Evolutionary conservation across 2,329 filamentous ascomycete genomes (phyloP).

Genomic region (Aspergillus aculeatus): DNA sequence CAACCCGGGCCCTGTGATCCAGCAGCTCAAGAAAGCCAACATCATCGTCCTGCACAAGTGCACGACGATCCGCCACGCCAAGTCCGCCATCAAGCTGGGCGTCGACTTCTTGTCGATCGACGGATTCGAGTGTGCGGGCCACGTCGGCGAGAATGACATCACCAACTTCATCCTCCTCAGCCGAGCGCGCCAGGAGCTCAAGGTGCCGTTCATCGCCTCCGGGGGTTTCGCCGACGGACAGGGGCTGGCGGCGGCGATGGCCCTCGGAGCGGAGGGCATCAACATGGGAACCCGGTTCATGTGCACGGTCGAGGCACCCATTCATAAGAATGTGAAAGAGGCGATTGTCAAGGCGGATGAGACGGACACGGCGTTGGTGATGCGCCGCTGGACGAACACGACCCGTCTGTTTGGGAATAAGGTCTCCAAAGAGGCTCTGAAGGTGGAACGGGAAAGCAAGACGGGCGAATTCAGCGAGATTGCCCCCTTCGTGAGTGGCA

Average conservation of each 20-base stretch:
- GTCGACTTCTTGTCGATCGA: constrained; percentile 97
- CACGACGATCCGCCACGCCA: constrained; percentile 90
- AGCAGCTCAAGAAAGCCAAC: constrained; percentile 76
- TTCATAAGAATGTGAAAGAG: constrained; percentile 92
- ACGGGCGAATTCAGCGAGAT: constrained; percentile 89
- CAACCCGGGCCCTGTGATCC: constrained; percentile 84
- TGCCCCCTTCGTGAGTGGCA: constrained; percentile 81
- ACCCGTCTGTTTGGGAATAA: constrained; percentile 86
- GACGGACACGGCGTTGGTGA: constrained; percentile 83
- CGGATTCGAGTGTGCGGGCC: constrained; percentile 91
- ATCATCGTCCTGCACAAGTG: constrained; percentile 92
- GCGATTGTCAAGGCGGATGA: constrained; percentile 85
- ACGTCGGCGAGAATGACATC: constrained; percentile 55
- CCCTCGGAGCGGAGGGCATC: constrained; percentile 86
- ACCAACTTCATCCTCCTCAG: constrained; percentile 67
- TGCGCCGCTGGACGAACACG: constrained; percentile 92
- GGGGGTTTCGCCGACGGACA: constrained; percentile 95
- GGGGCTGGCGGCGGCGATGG: constrained; percentile 85
- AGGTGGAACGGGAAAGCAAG: constrained; percentile 77
- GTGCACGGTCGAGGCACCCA: constrained; percentile 89
- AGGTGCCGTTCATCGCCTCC: constrained; percentile 89
- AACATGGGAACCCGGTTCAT: constrained; percentile 99
- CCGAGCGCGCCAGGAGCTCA: constrained; percentile 77
- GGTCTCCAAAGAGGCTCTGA: constrained; percentile 74
- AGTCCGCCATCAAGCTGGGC: constrained; percentile 87